A percentile compares a stretch with the other conserved stretches of the same genome.
These are phyloP conservation scores for Xylaria sp. DNA, from an alignment of 2,329 filamentous ascomycete species.

Conservation along the genomic window DNA sequence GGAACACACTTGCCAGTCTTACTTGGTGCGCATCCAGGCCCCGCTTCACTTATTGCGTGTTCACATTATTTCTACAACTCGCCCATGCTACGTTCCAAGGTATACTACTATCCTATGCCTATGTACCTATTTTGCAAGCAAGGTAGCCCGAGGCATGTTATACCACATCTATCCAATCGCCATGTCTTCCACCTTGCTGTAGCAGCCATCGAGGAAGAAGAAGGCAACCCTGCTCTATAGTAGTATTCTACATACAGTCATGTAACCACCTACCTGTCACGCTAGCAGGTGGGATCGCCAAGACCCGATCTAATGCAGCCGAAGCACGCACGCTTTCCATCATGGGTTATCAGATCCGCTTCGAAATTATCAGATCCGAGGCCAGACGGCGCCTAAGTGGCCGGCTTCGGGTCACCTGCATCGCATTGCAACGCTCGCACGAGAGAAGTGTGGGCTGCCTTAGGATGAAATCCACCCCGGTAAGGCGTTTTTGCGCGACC, in stretches of 20 bases:
- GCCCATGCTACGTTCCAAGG: not conserved
- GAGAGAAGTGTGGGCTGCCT: slow-evolving; percentile 7
- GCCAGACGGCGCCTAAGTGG: slow-evolving; percentile 38
- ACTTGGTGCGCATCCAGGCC: not conserved
- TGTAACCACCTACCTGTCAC: not conserved
- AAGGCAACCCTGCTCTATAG: not conserved
- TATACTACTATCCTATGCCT: not conserved
- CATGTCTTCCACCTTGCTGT: no score
- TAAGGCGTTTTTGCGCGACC: slow-evolving; percentile 8
- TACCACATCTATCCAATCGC: not conserved
- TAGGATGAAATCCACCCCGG: slow-evolving; percentile 12
- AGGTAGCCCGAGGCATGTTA: not conserved
- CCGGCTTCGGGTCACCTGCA: slow-evolving; percentile 41
- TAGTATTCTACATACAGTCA: not conserved
- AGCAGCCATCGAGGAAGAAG: no score
- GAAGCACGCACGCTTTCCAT: slow-evolving; percentile 34
- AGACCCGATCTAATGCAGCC: slow-evolving; percentile 32
- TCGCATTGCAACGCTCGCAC: slow-evolving; percentile 11
- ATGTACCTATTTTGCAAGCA: not conserved
- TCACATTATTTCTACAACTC: not conserved
- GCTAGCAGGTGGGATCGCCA: slow-evolving; percentile 17
- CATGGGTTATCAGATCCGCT: slow-evolving; percentile 48
- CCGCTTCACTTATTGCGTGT: not conserved
- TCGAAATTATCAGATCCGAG: slow-evolving; percentile 50
- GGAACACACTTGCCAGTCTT: no score